These are phyloP conservation scores for Ramichloridium luteum DNA, from an alignment of 2,329 filamentous ascomycete species.

Conservation along the genomic window DNA sequence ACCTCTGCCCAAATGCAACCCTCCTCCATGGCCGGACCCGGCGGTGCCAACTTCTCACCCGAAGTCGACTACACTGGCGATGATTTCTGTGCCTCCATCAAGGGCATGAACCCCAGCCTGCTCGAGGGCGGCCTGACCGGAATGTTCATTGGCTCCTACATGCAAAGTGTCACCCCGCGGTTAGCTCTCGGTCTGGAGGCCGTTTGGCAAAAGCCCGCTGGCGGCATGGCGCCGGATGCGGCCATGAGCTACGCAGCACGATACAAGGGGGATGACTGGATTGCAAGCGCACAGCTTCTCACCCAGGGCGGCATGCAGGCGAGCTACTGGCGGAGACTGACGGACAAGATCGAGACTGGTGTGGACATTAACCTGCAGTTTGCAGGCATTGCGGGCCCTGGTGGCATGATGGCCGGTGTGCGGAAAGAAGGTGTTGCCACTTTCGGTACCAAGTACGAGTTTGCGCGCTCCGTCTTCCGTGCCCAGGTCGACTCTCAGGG, in stretches of 20 bases:
- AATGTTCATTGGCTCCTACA: slow-evolving; percentile 89
- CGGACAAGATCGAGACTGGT: slow-evolving; percentile 91
- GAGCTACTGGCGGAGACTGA: slow-evolving; percentile 86
- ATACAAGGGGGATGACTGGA: slow-evolving; percentile 88
- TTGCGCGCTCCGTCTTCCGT: slow-evolving; percentile 87
- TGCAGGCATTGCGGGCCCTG: slow-evolving; percentile 43
- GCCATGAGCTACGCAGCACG: slow-evolving; percentile 79
- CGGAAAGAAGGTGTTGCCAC: slow-evolving; percentile 83
- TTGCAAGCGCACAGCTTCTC: slow-evolving; percentile 79
- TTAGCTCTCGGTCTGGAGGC: slow-evolving; percentile 82
- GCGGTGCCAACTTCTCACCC: slow-evolving; percentile 80
- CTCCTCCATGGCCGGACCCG: slow-evolving; percentile 38
- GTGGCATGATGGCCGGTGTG: slow-evolving; percentile 58
- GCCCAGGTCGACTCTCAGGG: slow-evolving; percentile 92
- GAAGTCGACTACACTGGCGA: slow-evolving; percentile 90
- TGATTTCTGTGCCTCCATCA: slow-evolving; percentile 87
- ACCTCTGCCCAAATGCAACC: slow-evolving; percentile 74
- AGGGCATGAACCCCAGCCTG: slow-evolving; percentile 88
- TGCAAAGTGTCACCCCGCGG: slow-evolving; percentile 81
- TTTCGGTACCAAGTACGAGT: slow-evolving; percentile 95
- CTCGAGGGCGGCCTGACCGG: slow-evolving; percentile 88
- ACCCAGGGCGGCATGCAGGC: slow-evolving; percentile 79
- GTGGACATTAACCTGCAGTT: slow-evolving; percentile 88
- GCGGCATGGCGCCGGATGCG: slow-evolving; percentile 80
- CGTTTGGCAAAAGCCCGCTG: slow-evolving; percentile 79